Conservation (phyloP, 805 yeast species). For the Saturnispora serradocipensis region DNA sequence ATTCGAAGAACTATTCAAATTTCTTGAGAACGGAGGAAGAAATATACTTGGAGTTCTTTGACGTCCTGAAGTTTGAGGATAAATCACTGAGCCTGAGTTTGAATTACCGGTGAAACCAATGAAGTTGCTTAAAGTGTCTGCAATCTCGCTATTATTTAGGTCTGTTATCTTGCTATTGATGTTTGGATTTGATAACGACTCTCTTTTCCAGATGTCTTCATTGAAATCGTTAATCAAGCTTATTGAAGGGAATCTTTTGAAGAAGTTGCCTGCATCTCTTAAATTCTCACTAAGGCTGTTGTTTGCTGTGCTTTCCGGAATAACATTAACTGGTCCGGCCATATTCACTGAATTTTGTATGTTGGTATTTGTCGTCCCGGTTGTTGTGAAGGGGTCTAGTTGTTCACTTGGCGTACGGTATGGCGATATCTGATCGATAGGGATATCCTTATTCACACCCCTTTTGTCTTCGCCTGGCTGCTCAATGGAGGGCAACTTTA, state of each 20-base stretch:
- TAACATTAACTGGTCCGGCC: conserved; percentile 13
- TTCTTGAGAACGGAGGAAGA: neutral
- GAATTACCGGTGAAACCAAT: neutral
- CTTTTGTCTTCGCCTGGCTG: neutral
- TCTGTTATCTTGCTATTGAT: neutral
- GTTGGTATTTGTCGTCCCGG: conserved; percentile 11
- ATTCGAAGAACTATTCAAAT: neutral
- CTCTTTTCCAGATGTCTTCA: conserved; percentile 8
- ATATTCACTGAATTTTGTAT: neutral
- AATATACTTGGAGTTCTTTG: conserved; percentile 9
- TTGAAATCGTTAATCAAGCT: conserved; percentile 21
- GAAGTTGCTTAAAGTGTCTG: neutral
- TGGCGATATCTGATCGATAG: conserved; percentile 20
- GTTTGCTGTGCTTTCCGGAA: conserved; percentile 13
- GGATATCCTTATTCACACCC: neutral
- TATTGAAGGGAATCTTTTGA: conserved; percentile 25
- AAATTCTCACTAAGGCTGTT: conserved; percentile 13
- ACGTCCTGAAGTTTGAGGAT: neutral
- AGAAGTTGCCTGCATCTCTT: conserved; percentile 22
- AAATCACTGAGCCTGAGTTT: neutral
- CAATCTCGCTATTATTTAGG: neutral
- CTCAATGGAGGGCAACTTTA: neutral
- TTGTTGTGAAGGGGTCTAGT: conserved; percentile 35
- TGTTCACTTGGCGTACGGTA: conserved; percentile 41
- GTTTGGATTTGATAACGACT: neutral